A percentile compares a stretch with the other conserved stretches of the same genome.
Conservation (phyloP, 805 yeast genomes). For the Starmerella apicola region DNA sequence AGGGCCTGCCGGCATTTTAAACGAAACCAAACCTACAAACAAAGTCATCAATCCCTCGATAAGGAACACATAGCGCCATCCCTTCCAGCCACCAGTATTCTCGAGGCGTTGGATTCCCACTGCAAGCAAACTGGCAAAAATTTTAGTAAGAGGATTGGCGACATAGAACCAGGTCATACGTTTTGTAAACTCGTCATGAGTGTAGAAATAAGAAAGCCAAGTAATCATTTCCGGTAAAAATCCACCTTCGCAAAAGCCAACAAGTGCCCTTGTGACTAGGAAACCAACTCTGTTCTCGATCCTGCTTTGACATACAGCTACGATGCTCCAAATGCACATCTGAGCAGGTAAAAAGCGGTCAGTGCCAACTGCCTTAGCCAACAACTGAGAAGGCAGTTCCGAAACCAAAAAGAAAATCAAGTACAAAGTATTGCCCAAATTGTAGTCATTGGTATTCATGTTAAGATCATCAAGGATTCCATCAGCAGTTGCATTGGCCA, state of each 20-base stretch:
- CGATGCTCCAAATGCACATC: constrained; percentile 44
- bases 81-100: constrained; percentile 34
- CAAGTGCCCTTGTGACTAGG: constrained; percentile 36
- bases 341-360: constrained; percentile 55
- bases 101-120: constrained; percentile 43
- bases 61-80: constrained; percentile 58
- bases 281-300: constrained; percentile 35
- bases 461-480: constrained; percentile 40
- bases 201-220: constrained; percentile 58
- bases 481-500: constrained; percentile 47
- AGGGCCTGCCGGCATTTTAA: constrained; percentile 44
- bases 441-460: constrained; percentile 39
- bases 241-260: constrained; percentile 54
- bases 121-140: constrained; percentile 38
- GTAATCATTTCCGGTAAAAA: constrained; percentile 52
- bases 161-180: constrained; percentile 52
- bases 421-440: constrained; percentile 47
- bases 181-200: constrained; percentile 42
- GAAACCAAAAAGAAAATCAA: constrained; percentile 43
- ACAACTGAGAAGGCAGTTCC: constrained; percentile 56
- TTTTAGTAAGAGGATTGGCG: constrained; percentile 38
- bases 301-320: constrained; percentile 41
- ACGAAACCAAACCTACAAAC: constrained; percentile 37
- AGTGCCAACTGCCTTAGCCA: constrained; percentile 52
- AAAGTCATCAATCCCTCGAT: constrained; percentile 52